Evolutionary conservation across 345 rosid genomes (phyloP).

Genomic region (Acer campestre): DNA sequence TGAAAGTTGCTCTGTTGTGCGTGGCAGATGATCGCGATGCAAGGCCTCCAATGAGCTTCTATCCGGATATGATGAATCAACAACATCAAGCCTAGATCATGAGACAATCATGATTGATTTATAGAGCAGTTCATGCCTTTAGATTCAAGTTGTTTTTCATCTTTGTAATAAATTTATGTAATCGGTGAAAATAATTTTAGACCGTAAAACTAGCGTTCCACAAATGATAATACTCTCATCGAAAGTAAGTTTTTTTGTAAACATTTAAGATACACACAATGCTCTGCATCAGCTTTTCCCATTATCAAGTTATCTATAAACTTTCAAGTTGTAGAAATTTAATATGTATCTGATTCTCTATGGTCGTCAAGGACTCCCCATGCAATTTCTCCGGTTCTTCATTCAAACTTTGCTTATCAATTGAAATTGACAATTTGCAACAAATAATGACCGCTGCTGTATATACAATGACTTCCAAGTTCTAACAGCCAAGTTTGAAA

Average conservation of each 20-base stretch:
- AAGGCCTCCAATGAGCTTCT: constrained; percentile 31
- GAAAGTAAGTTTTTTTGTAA: no score
- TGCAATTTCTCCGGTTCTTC: not conserved
- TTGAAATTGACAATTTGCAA: no score
- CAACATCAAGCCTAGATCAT: constrained; percentile 10
- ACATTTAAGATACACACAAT: no score
- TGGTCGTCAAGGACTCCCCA: not conserved
- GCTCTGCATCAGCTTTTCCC: no score
- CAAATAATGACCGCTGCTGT: not conserved
- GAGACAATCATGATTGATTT: not conserved
- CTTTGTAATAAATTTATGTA: not conserved
- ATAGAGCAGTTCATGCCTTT: not conserved
- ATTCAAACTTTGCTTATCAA: not conserved
- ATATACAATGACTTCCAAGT: not conserved
- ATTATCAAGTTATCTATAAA: no score
- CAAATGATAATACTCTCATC: no score
- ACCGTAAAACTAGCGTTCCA: not conserved
- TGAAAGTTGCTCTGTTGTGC: constrained; percentile 22
- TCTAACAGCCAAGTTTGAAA: constrained; percentile 4
- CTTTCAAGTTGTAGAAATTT: no score
- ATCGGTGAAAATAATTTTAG: not conserved
- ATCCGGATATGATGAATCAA: not conserved
- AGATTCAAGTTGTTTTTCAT: not conserved
- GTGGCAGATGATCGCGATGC: constrained; percentile 12
- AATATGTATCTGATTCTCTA: not conserved